Percentiles rank a stretch among this genome's conserved stretches.
Evolutionary conservation across 306 rosid species (phyloP).

Genomic region (Fragaria vesca): DNA sequence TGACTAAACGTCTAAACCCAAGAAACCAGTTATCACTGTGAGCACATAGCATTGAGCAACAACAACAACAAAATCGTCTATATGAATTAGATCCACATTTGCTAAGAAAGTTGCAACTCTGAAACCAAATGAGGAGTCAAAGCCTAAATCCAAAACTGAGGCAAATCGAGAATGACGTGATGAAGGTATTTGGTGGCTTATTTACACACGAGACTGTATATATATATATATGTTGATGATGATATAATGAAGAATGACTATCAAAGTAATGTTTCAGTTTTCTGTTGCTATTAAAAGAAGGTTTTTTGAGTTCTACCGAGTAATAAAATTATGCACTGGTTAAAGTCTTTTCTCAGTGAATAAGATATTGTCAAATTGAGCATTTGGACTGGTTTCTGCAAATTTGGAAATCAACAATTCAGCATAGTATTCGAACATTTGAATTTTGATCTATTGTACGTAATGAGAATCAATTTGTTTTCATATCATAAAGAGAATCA

Average conservation of each 20-base stretch:
- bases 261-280: not conserved
- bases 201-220: constrained; percentile 90
- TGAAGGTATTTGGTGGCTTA: constrained; percentile 88
- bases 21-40: too few relatives aligned
- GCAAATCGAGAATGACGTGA: constrained; percentile 41
- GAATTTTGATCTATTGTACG: too few relatives aligned
- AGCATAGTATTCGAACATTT: too few relatives aligned
- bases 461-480: too few relatives aligned
- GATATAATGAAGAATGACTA: constrained; percentile 36
- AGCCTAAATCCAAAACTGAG: constrained; percentile 36
- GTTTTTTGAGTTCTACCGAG: constrained; percentile 28
- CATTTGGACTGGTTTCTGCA: too few relatives aligned
- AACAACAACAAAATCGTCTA: too few relatives aligned
- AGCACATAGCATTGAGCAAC: too few relatives aligned
- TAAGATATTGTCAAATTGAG: not conserved
- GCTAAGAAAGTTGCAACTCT: constrained; percentile 39
- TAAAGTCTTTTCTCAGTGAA: constrained; percentile 3
- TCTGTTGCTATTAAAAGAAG: constrained; percentile 7
- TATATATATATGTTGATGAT: constrained; percentile 62
- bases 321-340: constrained; percentile 22
- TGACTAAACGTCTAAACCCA: too few relatives aligned
- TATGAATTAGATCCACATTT: not conserved
- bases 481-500: too few relatives aligned
- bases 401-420: too few relatives aligned
- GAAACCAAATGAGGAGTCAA: constrained; percentile 43